Percentiles rank a stretch among this genome's conserved stretches.
These are phyloP conservation scores for Colletotrichum neosansevieriae DNA, from an alignment of 2,329 filamentous ascomycete genomes.

Conservation along the genomic window DNA sequence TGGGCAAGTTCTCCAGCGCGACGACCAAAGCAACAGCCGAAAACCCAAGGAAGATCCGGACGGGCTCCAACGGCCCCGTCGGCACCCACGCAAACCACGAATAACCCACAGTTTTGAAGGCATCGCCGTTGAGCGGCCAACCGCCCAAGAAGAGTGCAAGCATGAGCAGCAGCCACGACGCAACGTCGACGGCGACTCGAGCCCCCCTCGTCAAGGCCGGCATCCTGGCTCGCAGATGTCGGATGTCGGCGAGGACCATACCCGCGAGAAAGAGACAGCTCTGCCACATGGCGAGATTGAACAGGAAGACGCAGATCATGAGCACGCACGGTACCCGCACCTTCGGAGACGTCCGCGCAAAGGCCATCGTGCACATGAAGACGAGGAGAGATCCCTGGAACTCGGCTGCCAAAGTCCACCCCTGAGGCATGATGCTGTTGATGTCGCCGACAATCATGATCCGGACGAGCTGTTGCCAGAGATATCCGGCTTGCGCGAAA, in stretches of 20 bases:
- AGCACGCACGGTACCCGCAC: slow-evolving; percentile 57
- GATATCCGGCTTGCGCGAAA: slow-evolving; percentile 58
- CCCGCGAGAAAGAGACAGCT: slow-evolving; percentile 28
- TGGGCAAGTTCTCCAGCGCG: slow-evolving; percentile 18
- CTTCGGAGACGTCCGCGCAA: slow-evolving; percentile 57
- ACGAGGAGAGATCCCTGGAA: slow-evolving; percentile 69
- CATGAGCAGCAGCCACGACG: not conserved
- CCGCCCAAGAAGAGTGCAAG: slow-evolving; percentile 27
- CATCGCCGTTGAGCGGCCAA: slow-evolving; percentile 12
- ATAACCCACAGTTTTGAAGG: slow-evolving; percentile 30
- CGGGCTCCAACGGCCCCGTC: not conserved
- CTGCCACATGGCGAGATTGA: slow-evolving; percentile 6
- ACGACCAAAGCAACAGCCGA: slow-evolving; percentile 22
- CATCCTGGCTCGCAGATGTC: slow-evolving; percentile 7
- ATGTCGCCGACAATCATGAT: slow-evolving; percentile 62
- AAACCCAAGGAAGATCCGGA: not conserved
- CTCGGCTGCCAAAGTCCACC: slow-evolving; percentile 74
- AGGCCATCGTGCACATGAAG: slow-evolving; percentile 64
- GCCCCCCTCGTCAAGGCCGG: not conserved
- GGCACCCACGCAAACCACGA: slow-evolving; percentile 32
- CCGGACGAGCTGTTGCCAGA: slow-evolving; percentile 63
- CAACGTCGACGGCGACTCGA: not conserved
- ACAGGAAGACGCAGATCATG: slow-evolving; percentile 56
- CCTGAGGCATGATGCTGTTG: slow-evolving; percentile 65
- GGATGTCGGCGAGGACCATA: slow-evolving; percentile 29